A percentile compares a stretch with the other conserved stretches of the same genome.
phyloP scores from a whole-genome alignment of 768 basidiomycete species.

The Lactarius hengduanensis region DNA sequence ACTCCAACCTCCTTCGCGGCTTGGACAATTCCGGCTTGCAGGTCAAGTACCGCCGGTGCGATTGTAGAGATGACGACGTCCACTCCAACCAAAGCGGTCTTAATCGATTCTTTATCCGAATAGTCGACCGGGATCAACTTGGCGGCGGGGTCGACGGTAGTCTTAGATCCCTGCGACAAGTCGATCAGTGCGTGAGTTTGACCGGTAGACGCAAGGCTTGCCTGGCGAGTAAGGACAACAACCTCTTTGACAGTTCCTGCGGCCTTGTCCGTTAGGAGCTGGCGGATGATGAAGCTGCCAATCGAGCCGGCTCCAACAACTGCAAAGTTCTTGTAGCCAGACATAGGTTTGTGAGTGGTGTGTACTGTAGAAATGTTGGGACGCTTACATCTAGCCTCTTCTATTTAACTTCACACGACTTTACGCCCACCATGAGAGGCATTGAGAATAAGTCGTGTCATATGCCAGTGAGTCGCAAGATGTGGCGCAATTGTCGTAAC shows the following conservation, averaged over 20 bases:
- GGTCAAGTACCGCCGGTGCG: constrained; percentile 3
- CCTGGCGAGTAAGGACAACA: constrained; percentile 24
- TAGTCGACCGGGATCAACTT: constrained; percentile 21
- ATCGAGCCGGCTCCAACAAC: constrained; percentile 20
- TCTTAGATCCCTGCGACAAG: background rate
- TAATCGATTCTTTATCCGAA: constrained; percentile 8
- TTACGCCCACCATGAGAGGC: too few species aligned
- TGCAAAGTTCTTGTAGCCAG: constrained; percentile 24
- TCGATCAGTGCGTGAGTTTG: background rate
- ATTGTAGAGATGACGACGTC: constrained; percentile 25
- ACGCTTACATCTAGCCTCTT: background rate
- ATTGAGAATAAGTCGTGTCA: too few species aligned
- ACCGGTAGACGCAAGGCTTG: background rate
- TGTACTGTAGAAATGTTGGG: background rate
- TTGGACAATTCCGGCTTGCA: constrained; percentile 26
- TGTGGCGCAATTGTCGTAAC: too few species aligned
- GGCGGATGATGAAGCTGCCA: constrained; percentile 24
- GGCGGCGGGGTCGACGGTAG: background rate
- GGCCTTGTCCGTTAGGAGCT: constrained; percentile 21
- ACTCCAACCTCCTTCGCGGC: constrained; percentile 32
- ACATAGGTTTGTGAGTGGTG: constrained; percentile 1
- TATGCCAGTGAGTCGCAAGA: too few species aligned
- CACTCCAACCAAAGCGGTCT: constrained; percentile 5
- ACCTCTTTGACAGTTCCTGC: constrained; percentile 17
- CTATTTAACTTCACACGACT: background rate